A percentile compares a stretch with the other conserved stretches of the same genome.
phyloP scores from a whole-genome alignment of 805 yeast genomes.

The Saturnispora sanitii region DNA sequence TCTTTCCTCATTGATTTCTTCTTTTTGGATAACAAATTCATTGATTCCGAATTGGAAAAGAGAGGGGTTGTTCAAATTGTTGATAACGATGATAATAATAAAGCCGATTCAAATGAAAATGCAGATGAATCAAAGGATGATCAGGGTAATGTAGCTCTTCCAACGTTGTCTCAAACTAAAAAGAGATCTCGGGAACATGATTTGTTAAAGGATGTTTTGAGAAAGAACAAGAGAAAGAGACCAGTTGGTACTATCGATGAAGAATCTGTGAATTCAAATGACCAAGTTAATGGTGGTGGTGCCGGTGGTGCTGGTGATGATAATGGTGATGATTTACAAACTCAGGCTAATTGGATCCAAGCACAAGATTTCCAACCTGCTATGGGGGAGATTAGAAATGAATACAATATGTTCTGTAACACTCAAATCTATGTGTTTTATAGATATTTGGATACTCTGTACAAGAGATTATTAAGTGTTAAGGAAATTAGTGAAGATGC shows the following conservation, averaged over 20 bases:
- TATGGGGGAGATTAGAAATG: constrained; percentile 34
- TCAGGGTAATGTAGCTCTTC: neutral
- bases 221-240: constrained; percentile 28
- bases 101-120: constrained; percentile 10
- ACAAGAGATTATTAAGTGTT: constrained; percentile 69
- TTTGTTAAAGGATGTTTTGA: constrained; percentile 49
- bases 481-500: constrained; percentile 64
- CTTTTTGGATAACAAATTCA: constrained; percentile 39
- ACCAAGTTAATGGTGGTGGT: constrained; percentile 14
- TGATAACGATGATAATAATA: constrained; percentile 17
- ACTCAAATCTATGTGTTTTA: constrained; percentile 82
- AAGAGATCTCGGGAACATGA: constrained; percentile 50
- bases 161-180: constrained; percentile 25
- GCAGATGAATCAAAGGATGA: neutral
- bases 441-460: constrained; percentile 75
- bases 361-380: constrained; percentile 18
- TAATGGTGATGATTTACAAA: constrained; percentile 18
- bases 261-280: neutral
- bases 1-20: constrained; percentile 68
- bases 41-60: constrained; percentile 32
- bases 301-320: constrained; percentile 10
- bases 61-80: constrained; percentile 25
- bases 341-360: constrained; percentile 27
- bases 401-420: constrained; percentile 76
- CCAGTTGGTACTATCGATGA: constrained; percentile 17